Conservation (phyloP, 768 basidiomycete genomes). For the Candolleomyces aberdarensis region DNA sequence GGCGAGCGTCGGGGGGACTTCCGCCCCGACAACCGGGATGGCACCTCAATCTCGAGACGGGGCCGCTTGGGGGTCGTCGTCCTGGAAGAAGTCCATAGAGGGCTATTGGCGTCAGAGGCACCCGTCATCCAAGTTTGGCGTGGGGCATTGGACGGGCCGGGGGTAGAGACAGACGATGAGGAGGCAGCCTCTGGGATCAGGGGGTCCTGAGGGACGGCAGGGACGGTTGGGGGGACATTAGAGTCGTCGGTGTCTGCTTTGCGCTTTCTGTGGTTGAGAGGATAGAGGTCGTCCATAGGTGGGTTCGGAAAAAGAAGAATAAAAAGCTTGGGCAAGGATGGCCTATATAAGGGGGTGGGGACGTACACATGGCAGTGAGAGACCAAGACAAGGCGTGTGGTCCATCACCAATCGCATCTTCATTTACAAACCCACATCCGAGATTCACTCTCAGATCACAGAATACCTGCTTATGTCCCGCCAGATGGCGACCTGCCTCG, state of each 20-base stretch:
- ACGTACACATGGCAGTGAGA: constrained; percentile 42
- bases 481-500: not conserved
- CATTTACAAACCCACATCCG: constrained; percentile 3
- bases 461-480: not conserved
- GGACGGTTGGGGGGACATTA: constrained; percentile 24
- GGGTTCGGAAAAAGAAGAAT: constrained; percentile 23
- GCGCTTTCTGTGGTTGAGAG: constrained; percentile 60
- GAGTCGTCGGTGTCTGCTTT: constrained; percentile 57
- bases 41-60: constrained; percentile 33
- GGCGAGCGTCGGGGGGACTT: constrained; percentile 15
- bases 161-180: constrained; percentile 5
- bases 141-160: constrained; percentile 29
- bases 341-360: constrained; percentile 34
- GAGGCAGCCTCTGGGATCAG: constrained; percentile 26
- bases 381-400: constrained; percentile 30
- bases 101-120: constrained; percentile 21
- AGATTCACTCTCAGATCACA: constrained; percentile 5
- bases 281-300: constrained; percentile 59
- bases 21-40: not conserved
- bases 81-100: constrained; percentile 29
- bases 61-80: constrained; percentile 34
- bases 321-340: constrained; percentile 23
- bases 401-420: constrained; percentile 2
- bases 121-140: constrained; percentile 35
- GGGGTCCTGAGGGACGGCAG: constrained; percentile 26